These are phyloP conservation scores for Cicer chorassanicum DNA, from an alignment of 306 rosid genomes.

Conservation along the genomic window DNA sequence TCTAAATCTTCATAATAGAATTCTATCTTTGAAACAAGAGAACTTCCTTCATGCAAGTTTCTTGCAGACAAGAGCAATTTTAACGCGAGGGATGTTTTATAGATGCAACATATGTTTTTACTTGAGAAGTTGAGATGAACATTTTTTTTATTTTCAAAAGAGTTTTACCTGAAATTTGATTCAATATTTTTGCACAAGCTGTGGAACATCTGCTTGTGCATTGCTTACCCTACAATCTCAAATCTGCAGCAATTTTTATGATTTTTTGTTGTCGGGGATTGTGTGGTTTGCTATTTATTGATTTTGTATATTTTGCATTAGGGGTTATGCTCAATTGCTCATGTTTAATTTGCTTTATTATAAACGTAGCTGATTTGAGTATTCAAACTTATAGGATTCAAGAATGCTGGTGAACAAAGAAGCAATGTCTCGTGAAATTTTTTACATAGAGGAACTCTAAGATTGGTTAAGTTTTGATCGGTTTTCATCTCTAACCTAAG, in stretches of 20 bases:
- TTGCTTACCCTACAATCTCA: background rate
- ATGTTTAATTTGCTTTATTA: conserved; percentile 40
- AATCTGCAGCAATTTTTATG: conserved; percentile 9
- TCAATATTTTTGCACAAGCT: background rate
- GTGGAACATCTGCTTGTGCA: conserved; percentile 2
- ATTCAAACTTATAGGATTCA: conserved; percentile 21
- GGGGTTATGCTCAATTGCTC: conserved; percentile 11
- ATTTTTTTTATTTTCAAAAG: background rate
- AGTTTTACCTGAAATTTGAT: conserved; percentile 24
- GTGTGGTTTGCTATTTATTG: conserved; percentile 29
- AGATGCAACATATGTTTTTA: background rate
- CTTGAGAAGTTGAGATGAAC: conserved; percentile 21
- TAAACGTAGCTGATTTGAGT: conserved; percentile 34
- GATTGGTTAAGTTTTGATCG: conserved; percentile 12
- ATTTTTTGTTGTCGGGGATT: background rate
- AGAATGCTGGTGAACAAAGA: conserved; percentile 22
- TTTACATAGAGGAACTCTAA: conserved; percentile 34
- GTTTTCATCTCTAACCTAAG: conserved; percentile 37
- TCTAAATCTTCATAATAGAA: background rate
- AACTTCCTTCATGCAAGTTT: conserved; percentile 16
- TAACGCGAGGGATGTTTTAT: background rate
- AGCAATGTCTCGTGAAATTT: conserved; percentile 24
- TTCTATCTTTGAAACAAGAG: conserved; percentile 35
- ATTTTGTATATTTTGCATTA: background rate
- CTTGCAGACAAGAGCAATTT: conserved; percentile 17